Evolutionary conservation across 1,284 basidiomycete species (phyloP), one percentile per base, ranked within the genome.

Genomic region (Cryptococcus hybrid): DNA sequence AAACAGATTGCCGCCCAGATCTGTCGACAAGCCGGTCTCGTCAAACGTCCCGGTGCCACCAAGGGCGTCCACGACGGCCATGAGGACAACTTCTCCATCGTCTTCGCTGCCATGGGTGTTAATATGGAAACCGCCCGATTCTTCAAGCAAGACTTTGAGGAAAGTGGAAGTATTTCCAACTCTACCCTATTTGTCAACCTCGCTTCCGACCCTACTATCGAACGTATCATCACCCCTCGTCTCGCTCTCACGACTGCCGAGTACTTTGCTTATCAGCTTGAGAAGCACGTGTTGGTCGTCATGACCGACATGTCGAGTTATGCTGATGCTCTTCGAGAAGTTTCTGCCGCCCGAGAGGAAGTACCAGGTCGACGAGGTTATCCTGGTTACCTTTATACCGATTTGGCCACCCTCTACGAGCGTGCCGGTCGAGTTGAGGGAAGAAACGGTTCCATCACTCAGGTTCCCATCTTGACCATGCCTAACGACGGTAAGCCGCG

Each of bases 101-200:
- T 99, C 54, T 99, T 99, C 76, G 96, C 93, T 54, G 96, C 96
- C 46, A 99, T 99, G 96, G 96, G 96, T 86, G 96, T 96, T 70
- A 99, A 99, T 83, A 96, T 98, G 93, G 96, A 99, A 80, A 99
- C 96, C 7, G 96, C 96, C 37, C 87, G 96, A 55, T 99, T 98
- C 85, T 99, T 99, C 88, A 95, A 96, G 81, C 92, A 97, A 77
- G 96, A 99, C 82, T 99, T 99, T 78, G 94, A 99, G 80, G 95
- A 97, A 77, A 98, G 97, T 75, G 96, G 96, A 52, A 91, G 89
- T 83, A 85, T 99, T 65, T 94, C 98, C 80, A 90, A 96, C 73
- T 93, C 97, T 55, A 99, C 96, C 6, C 84, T 99, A 61, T 99
- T 99, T 88, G 84, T 99, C 78, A 99, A 99, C 82, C 82, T 99